phyloP scores from a whole-genome alignment of 177 flowering plant genomes.

The Vitis hybrid region DNA sequence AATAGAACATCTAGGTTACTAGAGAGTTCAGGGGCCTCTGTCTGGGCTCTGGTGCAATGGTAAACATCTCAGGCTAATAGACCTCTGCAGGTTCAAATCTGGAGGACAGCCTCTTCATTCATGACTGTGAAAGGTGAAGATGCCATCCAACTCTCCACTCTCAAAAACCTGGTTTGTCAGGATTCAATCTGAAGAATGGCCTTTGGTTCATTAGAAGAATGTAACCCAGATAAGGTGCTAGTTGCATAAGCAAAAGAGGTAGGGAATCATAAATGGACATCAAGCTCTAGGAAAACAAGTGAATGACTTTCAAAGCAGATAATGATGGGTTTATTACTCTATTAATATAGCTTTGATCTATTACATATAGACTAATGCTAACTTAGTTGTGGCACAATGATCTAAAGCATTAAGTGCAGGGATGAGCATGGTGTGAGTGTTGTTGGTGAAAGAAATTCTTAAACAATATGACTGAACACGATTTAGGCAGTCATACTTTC shows the following conservation, averaged over 20 bases:
- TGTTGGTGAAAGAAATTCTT: neutral
- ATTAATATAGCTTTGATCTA: neutral
- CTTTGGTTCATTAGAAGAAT: too few relatives aligned
- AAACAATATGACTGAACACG: neutral
- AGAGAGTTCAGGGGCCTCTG: too few relatives aligned
- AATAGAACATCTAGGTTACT: too few relatives aligned
- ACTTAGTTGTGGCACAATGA: neutral
- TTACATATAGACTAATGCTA: neutral
- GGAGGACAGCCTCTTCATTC: too few relatives aligned
- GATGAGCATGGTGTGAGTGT: neutral
- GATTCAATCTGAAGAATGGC: neutral
- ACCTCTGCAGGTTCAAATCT: too few relatives aligned
- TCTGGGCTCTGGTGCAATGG: too few relatives aligned
- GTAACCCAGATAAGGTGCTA: neutral
- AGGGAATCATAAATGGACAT: neutral
- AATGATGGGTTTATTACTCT: too few relatives aligned
- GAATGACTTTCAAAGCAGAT: neutral
- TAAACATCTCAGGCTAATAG: too few relatives aligned
- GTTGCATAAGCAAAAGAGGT: neutral
- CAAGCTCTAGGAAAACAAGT: neutral
- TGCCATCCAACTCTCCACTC: too few relatives aligned
- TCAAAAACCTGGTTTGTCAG: too few relatives aligned
- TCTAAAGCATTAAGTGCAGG: neutral
- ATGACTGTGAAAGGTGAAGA: too few relatives aligned
- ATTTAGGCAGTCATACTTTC: neutral